Conservation (phyloP, 805 yeast species). For the Starmerella scarabaei region DNA sequence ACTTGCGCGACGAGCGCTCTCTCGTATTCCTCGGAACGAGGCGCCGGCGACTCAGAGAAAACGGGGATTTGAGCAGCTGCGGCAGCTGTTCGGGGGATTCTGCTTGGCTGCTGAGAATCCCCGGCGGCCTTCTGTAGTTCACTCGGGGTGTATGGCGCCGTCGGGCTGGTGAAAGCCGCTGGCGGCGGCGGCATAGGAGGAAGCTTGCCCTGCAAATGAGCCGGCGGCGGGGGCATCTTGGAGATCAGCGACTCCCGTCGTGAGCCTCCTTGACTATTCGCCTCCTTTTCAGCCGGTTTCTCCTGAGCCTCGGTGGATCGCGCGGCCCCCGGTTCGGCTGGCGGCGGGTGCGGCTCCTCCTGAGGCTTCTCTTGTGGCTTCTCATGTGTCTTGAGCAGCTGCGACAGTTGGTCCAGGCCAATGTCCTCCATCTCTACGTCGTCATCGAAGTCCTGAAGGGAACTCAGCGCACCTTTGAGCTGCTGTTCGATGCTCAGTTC, state of each 20-base stretch:
- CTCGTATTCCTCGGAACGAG: slow-evolving; percentile 9
- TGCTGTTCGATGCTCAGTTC: slow-evolving; percentile 21
- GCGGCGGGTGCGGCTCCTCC: not conserved
- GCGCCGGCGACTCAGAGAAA: slow-evolving; percentile 1
- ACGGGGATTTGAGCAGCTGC: not conserved
- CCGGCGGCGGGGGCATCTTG: slow-evolving; percentile 16
- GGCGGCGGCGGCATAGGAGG: slow-evolving; percentile 21
- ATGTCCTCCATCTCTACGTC: slow-evolving; percentile 2
- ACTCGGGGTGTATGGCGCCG: slow-evolving; percentile 6
- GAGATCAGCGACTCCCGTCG: slow-evolving; percentile 1
- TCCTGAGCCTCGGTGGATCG: not conserved
- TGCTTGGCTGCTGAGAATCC: too few relatives aligned
- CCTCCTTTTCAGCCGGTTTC: not conserved
- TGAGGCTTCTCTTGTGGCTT: not conserved
- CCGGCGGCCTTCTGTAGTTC: not conserved
- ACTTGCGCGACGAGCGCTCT: slow-evolving; percentile 12
- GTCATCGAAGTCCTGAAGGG: slow-evolving; percentile 13
- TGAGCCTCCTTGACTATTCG: not conserved
- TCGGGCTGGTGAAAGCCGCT: slow-evolving; percentile 16
- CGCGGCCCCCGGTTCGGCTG: not conserved
- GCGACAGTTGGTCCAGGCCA: slow-evolving; percentile 6
- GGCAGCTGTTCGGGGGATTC: not conserved
- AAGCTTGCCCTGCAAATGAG: slow-evolving; percentile 5
- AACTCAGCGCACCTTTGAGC: slow-evolving; percentile 22
- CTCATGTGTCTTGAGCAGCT: not conserved